Conservation (phyloP, 129 eudicot genomes). For the Artemisia argyi region DNA sequence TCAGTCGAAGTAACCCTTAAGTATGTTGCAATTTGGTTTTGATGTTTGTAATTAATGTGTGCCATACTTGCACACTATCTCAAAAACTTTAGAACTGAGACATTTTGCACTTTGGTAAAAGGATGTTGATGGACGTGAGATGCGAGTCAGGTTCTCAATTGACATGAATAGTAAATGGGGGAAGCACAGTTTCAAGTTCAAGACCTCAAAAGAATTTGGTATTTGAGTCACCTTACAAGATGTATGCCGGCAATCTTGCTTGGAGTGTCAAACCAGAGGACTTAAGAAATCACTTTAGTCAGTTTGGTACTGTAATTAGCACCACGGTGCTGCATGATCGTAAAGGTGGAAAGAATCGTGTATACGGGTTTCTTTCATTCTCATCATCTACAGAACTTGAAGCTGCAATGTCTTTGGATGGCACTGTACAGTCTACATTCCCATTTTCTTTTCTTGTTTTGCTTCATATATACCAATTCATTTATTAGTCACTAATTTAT, state of each 20-base stretch:
- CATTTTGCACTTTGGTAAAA: background rate
- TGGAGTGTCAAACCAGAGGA: constrained; percentile 52
- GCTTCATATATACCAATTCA: background rate
- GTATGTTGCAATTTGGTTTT: too few species aligned
- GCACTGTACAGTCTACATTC: constrained; percentile 37
- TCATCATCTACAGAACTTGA: constrained; percentile 43
- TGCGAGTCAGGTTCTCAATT: constrained; percentile 44
- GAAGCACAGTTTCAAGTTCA: constrained; percentile 36
- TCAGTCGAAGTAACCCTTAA: too few species aligned
- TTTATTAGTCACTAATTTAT: background rate
- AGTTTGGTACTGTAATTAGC: constrained; percentile 49
- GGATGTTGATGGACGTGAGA: constrained; percentile 57
- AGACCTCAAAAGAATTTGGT: constrained; percentile 34
- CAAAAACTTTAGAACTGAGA: background rate
- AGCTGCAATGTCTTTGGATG: constrained; percentile 48
- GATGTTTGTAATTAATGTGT: background rate
- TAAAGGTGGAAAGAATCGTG: constrained; percentile 49
- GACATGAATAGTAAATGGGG: constrained; percentile 34
- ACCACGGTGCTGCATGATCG: constrained; percentile 47
- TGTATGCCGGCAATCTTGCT: constrained; percentile 50
- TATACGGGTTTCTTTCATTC: constrained; percentile 49
- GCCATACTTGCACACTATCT: background rate
- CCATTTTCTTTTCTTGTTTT: background rate
- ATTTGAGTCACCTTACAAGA: constrained; percentile 43
- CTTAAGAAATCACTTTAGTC: constrained; percentile 40